phyloP scores from a whole-genome alignment of 179 eudicot species.

The Nepenthes alata region DNA sequence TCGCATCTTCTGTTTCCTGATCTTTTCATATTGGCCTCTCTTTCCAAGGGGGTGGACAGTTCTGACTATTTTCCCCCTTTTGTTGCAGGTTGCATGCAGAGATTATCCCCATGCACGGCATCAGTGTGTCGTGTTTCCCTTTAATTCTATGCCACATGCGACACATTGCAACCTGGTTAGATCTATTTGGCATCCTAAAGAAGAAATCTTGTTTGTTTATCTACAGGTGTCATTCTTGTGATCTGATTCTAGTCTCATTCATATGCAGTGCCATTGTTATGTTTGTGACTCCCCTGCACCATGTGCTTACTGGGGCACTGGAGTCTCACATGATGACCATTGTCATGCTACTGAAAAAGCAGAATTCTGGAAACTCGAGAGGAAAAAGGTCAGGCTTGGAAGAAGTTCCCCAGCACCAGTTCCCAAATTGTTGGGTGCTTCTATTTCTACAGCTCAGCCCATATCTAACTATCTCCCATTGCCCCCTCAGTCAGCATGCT shows the following conservation, averaged over 20 bases:
- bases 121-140: constrained; percentile 70
- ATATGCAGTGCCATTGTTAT: constrained; percentile 84
- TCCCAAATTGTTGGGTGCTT: constrained; percentile 8
- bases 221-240: neutral
- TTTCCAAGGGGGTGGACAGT: neutral
- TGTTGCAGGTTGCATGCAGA: constrained; percentile 82
- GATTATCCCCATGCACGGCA: constrained; percentile 94
- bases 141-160: constrained; percentile 54
- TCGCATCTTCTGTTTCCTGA: neutral
- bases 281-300: constrained; percentile 92
- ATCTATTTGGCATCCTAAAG: neutral
- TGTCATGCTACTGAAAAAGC: constrained; percentile 83
- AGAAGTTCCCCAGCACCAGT: constrained; percentile 23
- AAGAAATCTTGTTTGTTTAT: constrained; percentile 3
- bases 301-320: constrained; percentile 64
- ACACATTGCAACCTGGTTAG: constrained; percentile 52
- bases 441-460: constrained; percentile 5
- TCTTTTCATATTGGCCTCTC: neutral
- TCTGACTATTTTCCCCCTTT: constrained; percentile 4
- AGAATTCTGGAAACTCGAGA: constrained; percentile 46
- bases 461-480: neutral
- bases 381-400: constrained; percentile 29
- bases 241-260: constrained; percentile 8
- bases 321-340: constrained; percentile 41
- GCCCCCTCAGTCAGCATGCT: neutral